A percentile compares a stretch with the other conserved stretches of the same genome.
Conservation (phyloP, 495 filamentous ascomycete species). For the Aspergillus egyptiacus region DNA sequence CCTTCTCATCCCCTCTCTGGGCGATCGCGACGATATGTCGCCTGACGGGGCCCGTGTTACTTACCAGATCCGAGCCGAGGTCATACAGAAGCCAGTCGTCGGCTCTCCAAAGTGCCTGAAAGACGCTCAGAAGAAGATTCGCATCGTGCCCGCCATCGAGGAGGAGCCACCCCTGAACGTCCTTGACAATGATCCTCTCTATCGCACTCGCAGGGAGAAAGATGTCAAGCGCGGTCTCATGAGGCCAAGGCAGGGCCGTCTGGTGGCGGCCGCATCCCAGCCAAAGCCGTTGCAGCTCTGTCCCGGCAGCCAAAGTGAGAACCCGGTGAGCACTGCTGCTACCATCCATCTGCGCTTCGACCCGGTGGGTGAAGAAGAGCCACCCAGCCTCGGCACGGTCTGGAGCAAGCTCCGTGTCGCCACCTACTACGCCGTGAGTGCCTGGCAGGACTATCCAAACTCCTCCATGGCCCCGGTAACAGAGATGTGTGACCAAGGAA, state of each 20-base stretch:
- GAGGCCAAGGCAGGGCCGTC: slow-evolving; percentile 63
- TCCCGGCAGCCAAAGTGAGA: slow-evolving; percentile 35
- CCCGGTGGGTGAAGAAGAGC: slow-evolving; percentile 53
- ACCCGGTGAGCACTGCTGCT: slow-evolving; percentile 52
- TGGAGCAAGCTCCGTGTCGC: slow-evolving; percentile 63
- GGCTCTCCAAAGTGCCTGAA: slow-evolving; percentile 38
- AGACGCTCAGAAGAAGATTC: slow-evolving; percentile 55
- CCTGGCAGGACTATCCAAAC: slow-evolving; percentile 48
- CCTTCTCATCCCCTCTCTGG: slow-evolving; percentile 73
- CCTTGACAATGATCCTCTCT: slow-evolving; percentile 52
- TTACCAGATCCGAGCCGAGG: slow-evolving; percentile 63
- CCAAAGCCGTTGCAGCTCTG: slow-evolving; percentile 61
- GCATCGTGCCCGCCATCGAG: slow-evolving; percentile 64
- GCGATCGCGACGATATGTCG: slow-evolving; percentile 77
- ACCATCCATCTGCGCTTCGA: slow-evolving; percentile 70
- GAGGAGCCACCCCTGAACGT: slow-evolving; percentile 75
- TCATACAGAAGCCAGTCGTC: slow-evolving; percentile 27
- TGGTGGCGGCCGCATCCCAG: slow-evolving; percentile 68
- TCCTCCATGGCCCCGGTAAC: slow-evolving; percentile 16
- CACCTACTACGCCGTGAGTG: slow-evolving; percentile 66
- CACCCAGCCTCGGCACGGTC: slow-evolving; percentile 63
- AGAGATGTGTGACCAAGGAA: slow-evolving; percentile 51
- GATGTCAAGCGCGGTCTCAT: slow-evolving; percentile 71
- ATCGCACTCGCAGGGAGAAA: slow-evolving; percentile 69
- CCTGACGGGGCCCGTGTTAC: slow-evolving; percentile 74